Evolutionary conservation across 345 rosid species (phyloP), one percentile per base, ranked within the genome.

Genomic region (Eutrema yunnanense): DNA sequence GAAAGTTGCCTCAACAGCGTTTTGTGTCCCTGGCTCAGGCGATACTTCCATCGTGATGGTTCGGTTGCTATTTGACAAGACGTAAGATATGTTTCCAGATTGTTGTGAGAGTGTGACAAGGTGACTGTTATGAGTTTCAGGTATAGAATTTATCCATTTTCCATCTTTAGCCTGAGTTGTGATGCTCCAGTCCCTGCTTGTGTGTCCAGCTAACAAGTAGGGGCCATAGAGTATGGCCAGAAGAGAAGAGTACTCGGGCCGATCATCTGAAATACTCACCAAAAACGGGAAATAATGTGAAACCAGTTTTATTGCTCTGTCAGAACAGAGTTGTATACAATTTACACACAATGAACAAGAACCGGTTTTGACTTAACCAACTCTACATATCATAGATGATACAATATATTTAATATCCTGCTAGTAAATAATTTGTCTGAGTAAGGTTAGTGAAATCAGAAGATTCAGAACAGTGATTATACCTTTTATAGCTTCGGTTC

Each of bases 181-280:
- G 65, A 86, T 61, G 75, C 87, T 85, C 96, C 95, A 89, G 30
- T 92, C 92, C 36, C 85, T 89, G 40, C 64, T 79, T 2, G 86
- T 86, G 67, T 76, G 83, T 32, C 96, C 96, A 2, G 87, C 89
- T 67, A 94, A 92, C 52, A 92, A 84, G 78, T 88, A 87, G 7
- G 96, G 97, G 4, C 99, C 99, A 70, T 85, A 95, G 6, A 95
- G 92, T 74, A 95, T 88, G 13, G 97, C 97, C 46, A 82, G 87
- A 56, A 95, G 26, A 9, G 97, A 89, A 68, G 88, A 76, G 63
- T 84, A 86, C 34, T 85, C 90, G 0, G 89, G 67, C 48, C 90
- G 81, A 62, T 94, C 97, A 82, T 94, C 97, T 92, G 85, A 63
- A 82, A 41, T 47, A 34, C 5, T 33, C 51, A 37, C 49, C 8